Evolutionary conservation across 371 early-diverging fungal species (phyloP).

Genomic region (Quaeritorhiza haematococci): DNA sequence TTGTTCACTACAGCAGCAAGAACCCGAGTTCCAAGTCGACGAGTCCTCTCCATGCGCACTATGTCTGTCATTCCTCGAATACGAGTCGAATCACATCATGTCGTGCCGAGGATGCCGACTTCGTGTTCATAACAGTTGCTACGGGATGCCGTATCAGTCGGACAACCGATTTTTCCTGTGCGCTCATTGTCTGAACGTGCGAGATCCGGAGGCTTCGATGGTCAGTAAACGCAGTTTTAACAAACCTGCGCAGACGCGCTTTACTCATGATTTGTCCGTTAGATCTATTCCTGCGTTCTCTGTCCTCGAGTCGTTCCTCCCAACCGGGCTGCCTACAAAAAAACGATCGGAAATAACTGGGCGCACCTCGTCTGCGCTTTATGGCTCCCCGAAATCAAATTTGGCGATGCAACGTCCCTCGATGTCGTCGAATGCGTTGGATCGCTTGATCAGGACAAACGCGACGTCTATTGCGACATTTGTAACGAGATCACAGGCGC

Average conservation of each 20-base stretch:
- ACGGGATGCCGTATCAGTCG: conserved; percentile 6
- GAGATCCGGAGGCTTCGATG: conserved; percentile 10
- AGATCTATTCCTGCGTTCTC: conserved; percentile 17
- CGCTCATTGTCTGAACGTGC: conserved; percentile 14
- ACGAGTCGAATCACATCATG: conserved; percentile 1
- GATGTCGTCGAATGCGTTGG: conserved; percentile 22
- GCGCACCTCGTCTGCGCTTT: conserved; percentile 20
- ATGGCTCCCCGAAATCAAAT: conserved; percentile 23
- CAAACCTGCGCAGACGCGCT: neutral
- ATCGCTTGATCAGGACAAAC: conserved; percentile 14
- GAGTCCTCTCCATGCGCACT: conserved; percentile 14
- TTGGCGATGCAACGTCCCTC: conserved; percentile 8
- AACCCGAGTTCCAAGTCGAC: no score
- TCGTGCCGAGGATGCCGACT: conserved; percentile 11
- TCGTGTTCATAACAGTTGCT: conserved; percentile 18
- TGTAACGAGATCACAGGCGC: conserved; percentile 17
- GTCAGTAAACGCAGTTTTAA: neutral
- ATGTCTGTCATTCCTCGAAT: conserved; percentile 7
- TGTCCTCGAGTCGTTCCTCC: conserved; percentile 10
- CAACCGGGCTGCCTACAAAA: conserved; percentile 10
- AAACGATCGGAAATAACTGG: conserved; percentile 31
- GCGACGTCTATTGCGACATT: conserved; percentile 16
- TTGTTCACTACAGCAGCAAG: no score
- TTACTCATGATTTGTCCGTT: neutral
- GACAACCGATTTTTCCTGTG: conserved; percentile 5